These are phyloP conservation scores for Paralagenidium karlingii DNA, from an alignment of 352 stramenopile species.

Conservation along the genomic window DNA sequence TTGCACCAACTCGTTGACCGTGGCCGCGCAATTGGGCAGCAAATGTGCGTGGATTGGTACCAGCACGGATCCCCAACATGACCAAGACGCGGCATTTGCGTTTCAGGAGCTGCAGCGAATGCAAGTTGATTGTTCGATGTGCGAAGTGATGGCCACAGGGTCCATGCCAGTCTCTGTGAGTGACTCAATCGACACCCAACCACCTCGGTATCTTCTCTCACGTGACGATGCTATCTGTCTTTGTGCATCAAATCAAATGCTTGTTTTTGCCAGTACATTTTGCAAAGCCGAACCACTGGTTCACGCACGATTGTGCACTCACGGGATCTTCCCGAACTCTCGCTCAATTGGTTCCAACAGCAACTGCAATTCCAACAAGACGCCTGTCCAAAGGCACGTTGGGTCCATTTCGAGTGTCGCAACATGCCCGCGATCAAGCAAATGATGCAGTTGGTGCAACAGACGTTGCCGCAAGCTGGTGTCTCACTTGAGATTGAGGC, in stretches of 20 bases:
- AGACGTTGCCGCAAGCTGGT: constrained; percentile 3
- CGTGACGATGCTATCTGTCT: not conserved
- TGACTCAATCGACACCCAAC: not conserved
- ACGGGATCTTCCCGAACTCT: constrained; percentile 39
- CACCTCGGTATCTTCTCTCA: not conserved
- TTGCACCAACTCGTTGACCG: constrained; percentile 34
- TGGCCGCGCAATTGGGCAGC: constrained; percentile 43
- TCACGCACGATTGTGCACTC: constrained; percentile 64
- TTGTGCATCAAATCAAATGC: constrained; percentile 1
- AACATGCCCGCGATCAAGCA: constrained; percentile 42
- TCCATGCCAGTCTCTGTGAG: constrained; percentile 52
- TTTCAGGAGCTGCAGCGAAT: constrained; percentile 23
- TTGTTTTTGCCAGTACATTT: constrained; percentile 32
- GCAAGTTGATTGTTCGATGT: constrained; percentile 28
- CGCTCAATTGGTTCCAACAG: constrained; percentile 18
- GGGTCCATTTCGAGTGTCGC: constrained; percentile 62
- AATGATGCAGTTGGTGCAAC: constrained; percentile 39
- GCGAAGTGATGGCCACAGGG: constrained; percentile 20
- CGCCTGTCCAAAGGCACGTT: constrained; percentile 6
- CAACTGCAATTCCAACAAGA: constrained; percentile 9
- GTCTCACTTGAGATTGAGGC: constrained; percentile 64
- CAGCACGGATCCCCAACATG: constrained; percentile 28
- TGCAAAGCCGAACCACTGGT: constrained; percentile 42
- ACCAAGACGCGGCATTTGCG: constrained; percentile 43
- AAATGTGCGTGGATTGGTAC: constrained; percentile 47